A percentile compares a stretch with the other conserved stretches of the same genome.
These are phyloP conservation scores for Chlorophyllum brunneum DNA, from an alignment of 768 basidiomycete species.

Conservation along the genomic window DNA sequence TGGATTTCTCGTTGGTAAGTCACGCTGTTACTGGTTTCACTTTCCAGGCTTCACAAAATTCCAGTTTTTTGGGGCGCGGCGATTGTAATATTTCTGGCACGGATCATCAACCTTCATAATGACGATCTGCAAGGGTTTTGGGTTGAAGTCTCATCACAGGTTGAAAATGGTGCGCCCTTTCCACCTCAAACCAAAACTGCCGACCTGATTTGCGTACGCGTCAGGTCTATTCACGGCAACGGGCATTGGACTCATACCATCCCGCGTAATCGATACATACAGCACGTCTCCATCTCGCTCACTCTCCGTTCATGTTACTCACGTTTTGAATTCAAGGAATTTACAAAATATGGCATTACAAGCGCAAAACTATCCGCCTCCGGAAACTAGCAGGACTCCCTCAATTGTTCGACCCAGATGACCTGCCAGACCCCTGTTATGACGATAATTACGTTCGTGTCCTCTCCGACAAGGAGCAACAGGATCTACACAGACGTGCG, in stretches of 20 bases:
- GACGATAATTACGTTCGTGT: conserved; percentile 73
- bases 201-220: neutral
- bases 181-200: neutral
- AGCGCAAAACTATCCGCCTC: conserved; percentile 52
- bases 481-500: conserved; percentile 62
- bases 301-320: neutral
- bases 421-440: conserved; percentile 74
- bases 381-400: conserved; percentile 64
- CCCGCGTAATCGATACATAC: conserved; percentile 71
- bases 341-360: conserved; percentile 69
- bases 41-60: conserved; percentile 6
- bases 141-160: conserved; percentile 76
- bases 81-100: conserved; percentile 68
- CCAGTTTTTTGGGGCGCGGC: conserved; percentile 85
- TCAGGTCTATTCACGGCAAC: conserved; percentile 76
- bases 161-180: conserved; percentile 59
- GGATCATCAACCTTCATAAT: conserved; percentile 70
- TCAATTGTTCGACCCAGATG: conserved; percentile 68
- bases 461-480: conserved; percentile 59
- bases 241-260: conserved; percentile 77
- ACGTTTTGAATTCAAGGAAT: conserved; percentile 46
- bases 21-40: neutral
- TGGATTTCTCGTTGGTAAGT: conserved; percentile 66
- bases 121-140: conserved; percentile 70
- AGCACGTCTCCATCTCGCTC: conserved; percentile 36